Evolutionary conservation across 345 rosid genomes (phyloP).

Genomic region (Moricandia moricandioides): DNA sequence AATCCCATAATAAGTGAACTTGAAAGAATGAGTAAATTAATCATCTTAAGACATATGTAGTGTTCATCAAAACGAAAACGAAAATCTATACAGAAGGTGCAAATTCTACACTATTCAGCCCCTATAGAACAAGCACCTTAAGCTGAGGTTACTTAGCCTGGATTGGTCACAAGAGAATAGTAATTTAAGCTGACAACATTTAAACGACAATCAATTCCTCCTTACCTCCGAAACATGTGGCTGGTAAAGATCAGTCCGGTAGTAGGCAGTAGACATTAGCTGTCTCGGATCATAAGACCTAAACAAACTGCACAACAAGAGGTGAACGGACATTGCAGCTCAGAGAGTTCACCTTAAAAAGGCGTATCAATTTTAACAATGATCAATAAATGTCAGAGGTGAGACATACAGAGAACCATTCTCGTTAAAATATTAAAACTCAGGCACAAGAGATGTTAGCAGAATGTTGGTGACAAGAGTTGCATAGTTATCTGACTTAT

Average conservation of each 20-base stretch:
- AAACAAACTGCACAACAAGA: slow-evolving; percentile 67
- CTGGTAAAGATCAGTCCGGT: slow-evolving; percentile 75
- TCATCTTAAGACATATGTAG: background rate
- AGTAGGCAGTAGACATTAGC: slow-evolving; percentile 87
- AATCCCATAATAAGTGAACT: background rate
- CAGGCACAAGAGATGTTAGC: background rate
- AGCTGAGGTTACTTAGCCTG: background rate
- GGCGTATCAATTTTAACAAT: background rate
- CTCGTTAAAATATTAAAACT: background rate
- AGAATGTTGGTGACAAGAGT: slow-evolving; percentile 10
- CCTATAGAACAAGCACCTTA: background rate
- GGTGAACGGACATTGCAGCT: slow-evolving; percentile 8
- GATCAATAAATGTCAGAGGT: slow-evolving; percentile 1
- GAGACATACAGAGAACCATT: background rate
- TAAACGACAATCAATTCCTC: background rate
- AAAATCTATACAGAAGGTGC: background rate
- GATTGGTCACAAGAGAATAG: background rate
- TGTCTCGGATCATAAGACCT: slow-evolving; percentile 66
- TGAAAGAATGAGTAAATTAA: slow-evolving; percentile 10
- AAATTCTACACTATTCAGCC: slow-evolving; percentile 4
- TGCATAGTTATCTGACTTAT: slow-evolving; percentile 1
- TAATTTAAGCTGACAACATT: slow-evolving; percentile 4
- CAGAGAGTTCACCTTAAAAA: slow-evolving; percentile 7
- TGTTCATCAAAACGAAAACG: background rate
- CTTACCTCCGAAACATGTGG: slow-evolving; percentile 58